Evolutionary conservation across 2,329 filamentous ascomycete species (phyloP).

Genomic region (Erysiphe neolycopersici): DNA sequence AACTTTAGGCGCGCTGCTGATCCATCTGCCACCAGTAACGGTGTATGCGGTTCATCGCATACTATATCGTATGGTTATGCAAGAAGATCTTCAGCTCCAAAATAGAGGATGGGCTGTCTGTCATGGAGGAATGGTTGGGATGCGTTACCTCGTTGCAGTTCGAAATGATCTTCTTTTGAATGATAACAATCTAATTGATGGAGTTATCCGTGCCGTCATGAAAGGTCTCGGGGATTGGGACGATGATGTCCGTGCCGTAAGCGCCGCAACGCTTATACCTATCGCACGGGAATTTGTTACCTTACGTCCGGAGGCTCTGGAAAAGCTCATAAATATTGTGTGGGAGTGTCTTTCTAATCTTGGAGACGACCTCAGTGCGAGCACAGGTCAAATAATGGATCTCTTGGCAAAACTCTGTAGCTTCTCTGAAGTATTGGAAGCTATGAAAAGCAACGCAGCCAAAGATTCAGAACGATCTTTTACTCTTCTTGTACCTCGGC

Average conservation of each 20-base stretch:
- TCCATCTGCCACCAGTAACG: slow-evolving; percentile 51
- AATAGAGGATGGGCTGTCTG: slow-evolving; percentile 76
- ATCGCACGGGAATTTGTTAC: slow-evolving; percentile 88
- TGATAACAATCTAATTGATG: slow-evolving; percentile 69
- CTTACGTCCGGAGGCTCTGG: slow-evolving; percentile 51
- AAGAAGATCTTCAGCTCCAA: slow-evolving; percentile 49
- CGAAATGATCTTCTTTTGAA: slow-evolving; percentile 74
- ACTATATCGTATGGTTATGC: slow-evolving; percentile 75
- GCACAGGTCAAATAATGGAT: slow-evolving; percentile 97
- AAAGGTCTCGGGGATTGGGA: slow-evolving; percentile 75
- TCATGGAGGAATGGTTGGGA: slow-evolving; percentile 91
- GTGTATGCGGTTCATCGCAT: slow-evolving; percentile 68
- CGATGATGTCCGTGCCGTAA: slow-evolving; percentile 89
- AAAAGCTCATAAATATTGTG: slow-evolving; percentile 71
- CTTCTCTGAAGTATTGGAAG: slow-evolving; percentile 72
- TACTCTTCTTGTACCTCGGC: slow-evolving; percentile 65
- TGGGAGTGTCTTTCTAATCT: slow-evolving; percentile 94
- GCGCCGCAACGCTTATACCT: slow-evolving; percentile 86
- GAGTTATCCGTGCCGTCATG: slow-evolving; percentile 78
- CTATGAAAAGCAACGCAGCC: slow-evolving; percentile 76
- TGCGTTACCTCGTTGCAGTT: slow-evolving; percentile 85
- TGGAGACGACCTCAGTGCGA: slow-evolving; percentile 91
- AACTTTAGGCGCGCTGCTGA: slow-evolving; percentile 67
- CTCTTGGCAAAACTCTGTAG: slow-evolving; percentile 83
- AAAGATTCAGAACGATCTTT: slow-evolving; percentile 73